Conservation (phyloP, 2,329 filamentous ascomycete genomes). For the Talaromyces pinophilus region DNA sequence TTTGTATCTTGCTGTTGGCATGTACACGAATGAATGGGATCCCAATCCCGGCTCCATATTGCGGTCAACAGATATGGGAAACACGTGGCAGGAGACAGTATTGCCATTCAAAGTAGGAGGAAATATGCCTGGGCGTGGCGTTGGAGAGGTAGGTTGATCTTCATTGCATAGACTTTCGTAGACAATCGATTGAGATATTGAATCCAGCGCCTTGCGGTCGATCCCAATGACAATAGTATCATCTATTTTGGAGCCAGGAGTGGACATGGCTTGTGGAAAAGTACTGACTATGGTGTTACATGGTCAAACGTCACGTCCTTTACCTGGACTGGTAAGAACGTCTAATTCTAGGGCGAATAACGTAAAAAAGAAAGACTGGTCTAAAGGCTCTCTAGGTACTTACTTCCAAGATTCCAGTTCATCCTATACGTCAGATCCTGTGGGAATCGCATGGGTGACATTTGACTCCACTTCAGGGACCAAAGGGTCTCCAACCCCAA, state of each 20-base stretch:
- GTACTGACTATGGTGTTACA: conserved; percentile 56
- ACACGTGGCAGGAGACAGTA: conserved; percentile 53
- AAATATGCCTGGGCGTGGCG: conserved; percentile 63
- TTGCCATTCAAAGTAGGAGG: conserved; percentile 63
- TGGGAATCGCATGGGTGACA: conserved; percentile 56
- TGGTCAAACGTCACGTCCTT: conserved; percentile 57
- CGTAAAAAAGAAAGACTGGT: background rate
- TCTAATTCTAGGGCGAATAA: background rate
- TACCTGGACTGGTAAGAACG: conserved; percentile 40
- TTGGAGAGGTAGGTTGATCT: conserved; percentile 48
- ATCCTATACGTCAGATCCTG: conserved; percentile 48
- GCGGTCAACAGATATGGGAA: conserved; percentile 56
- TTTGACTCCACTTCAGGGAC: conserved; percentile 56
- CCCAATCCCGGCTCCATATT: conserved; percentile 58
- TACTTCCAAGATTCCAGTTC: conserved; percentile 52
- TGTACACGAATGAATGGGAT: conserved; percentile 64
- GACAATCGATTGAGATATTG: background rate
- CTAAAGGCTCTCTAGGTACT: conserved; percentile 41
- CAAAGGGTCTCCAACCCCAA: conserved; percentile 52
- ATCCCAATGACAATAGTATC: conserved; percentile 59
- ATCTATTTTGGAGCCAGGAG: conserved; percentile 61
- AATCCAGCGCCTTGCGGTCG: conserved; percentile 53
- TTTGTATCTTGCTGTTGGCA: conserved; percentile 57
- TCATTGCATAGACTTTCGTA: background rate
- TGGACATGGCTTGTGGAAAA: conserved; percentile 62